Evolutionary conservation across 208 protist species (phyloP), one percentile per base, ranked within the genome.

Genomic region (Angomonas ambiguus): DNA sequence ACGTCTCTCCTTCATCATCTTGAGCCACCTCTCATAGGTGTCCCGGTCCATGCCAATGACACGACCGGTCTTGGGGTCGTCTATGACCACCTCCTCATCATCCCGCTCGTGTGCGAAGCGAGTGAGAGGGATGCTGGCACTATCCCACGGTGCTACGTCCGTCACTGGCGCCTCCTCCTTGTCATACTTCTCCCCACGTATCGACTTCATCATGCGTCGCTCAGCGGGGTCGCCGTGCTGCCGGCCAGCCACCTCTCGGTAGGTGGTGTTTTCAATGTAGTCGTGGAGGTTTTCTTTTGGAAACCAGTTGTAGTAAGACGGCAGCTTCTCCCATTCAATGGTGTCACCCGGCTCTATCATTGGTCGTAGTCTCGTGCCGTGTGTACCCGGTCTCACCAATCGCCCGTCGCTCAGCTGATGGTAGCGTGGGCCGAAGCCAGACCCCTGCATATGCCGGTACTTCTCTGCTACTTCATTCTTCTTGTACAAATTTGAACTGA

Each of bases 301-400:
- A 71, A 83, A 94, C 88, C 88, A 94, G 73, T 94, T 83, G 71
- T 92, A 94, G 75, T 94, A 94, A 8, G 85, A 94, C 3, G 88
- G 88, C 34, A 94, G 77, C 70, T 86, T 82, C 67, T 94, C 88
- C 86, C 88, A 94, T 32, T 92, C 79, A 16, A 92, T 82, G 0
- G 70, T 72, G 71, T 94, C 85, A 35, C 88, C 88, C 2, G 88
- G 88, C 79, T 94, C 85, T 6, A 94, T 70, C 74, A 94, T 79
- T 1, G 88, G 88, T 3, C 83, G 81, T 56, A 94, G 79, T 64
- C 92, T 94, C 25, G 88, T 94, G 33, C 85, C 77, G 67, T 80
- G 87, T 41, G 83, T 94, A 6, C 88, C 88, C 25, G 88, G 88
- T 2, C 88, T 83, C 66, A 92, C 88, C 13, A 94, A 75, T 0